A percentile compares a stretch with the other conserved stretches of the same genome.
Conservation (phyloP, 345 rosid genomes). For the Combretum micranthum region DNA sequence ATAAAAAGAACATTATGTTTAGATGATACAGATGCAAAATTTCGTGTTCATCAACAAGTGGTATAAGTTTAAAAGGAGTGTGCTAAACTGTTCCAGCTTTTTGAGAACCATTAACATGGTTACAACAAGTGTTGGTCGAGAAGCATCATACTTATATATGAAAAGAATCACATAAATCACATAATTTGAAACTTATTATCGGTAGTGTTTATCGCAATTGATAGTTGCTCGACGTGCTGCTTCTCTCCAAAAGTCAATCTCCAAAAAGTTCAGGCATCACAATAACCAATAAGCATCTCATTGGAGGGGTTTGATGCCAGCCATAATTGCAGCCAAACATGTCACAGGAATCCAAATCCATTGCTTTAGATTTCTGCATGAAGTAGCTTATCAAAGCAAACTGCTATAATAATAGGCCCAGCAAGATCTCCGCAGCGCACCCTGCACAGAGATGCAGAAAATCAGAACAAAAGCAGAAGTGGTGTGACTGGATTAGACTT, state of each 20-base stretch:
- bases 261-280: not conserved
- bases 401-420: conserved; percentile 60
- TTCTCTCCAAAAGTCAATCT: conserved; percentile 4
- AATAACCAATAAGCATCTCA: not conserved
- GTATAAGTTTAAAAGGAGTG: too few relatives aligned
- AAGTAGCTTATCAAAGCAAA: conserved; percentile 57
- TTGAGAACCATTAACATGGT: too few relatives aligned
- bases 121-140: too few relatives aligned
- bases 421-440: conserved; percentile 79
- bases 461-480: too few relatives aligned
- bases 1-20: too few relatives aligned
- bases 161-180: too few relatives aligned
- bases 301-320: not conserved
- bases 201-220: not conserved
- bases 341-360: conserved; percentile 1
- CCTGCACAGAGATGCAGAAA: conserved; percentile 34
- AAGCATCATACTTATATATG: too few relatives aligned
- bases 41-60: too few relatives aligned
- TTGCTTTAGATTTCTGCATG: conserved; percentile 1
- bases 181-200: not conserved
- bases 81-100: too few relatives aligned
- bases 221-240: not conserved
- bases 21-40: too few relatives aligned
- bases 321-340: not conserved
- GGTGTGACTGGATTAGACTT: too few relatives aligned